Conservation (phyloP, 768 basidiomycete species). For the Boletellus ananiceps region DNA sequence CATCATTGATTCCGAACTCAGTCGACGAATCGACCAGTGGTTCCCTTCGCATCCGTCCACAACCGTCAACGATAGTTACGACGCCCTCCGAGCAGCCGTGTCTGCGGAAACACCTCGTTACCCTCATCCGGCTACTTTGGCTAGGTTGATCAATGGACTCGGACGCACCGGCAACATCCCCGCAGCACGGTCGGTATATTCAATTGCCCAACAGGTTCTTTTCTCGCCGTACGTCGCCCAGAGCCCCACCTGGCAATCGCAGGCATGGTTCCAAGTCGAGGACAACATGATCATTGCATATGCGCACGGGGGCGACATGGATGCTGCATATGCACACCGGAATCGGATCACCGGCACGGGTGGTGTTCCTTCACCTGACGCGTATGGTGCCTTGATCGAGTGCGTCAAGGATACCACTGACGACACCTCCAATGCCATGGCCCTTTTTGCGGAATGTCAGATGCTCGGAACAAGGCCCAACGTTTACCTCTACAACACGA, state of each 20-base stretch:
- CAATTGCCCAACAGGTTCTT: slow-evolving; percentile 59
- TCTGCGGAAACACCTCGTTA: slow-evolving; percentile 35
- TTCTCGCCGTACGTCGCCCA: slow-evolving; percentile 35
- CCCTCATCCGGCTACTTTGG: slow-evolving; percentile 50
- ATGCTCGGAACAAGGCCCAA: slow-evolving; percentile 68
- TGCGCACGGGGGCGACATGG: slow-evolving; percentile 76
- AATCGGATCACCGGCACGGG: slow-evolving; percentile 72
- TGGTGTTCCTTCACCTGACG: slow-evolving; percentile 76
- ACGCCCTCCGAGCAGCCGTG: slow-evolving; percentile 45
- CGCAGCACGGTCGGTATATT: slow-evolving; percentile 64
- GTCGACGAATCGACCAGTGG: slow-evolving; percentile 33
- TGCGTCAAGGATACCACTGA: slow-evolving; percentile 92
- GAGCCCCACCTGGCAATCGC: slow-evolving; percentile 44
- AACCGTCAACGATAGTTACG: slow-evolving; percentile 41
- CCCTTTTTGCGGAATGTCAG: slow-evolving; percentile 77
- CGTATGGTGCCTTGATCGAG: slow-evolving; percentile 88
- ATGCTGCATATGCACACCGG: slow-evolving; percentile 79
- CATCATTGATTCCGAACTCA: slow-evolving; percentile 23
- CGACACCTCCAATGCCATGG: slow-evolving; percentile 83
- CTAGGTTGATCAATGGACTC: slow-evolving; percentile 60
- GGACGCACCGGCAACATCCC: slow-evolving; percentile 59
- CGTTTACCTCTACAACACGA: slow-evolving; percentile 91
- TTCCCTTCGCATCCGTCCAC: slow-evolving; percentile 26
- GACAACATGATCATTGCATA: slow-evolving; percentile 86
- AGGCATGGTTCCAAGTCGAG: slow-evolving; percentile 75